Percentiles rank a stretch among this genome's conserved stretches.
These are phyloP conservation scores for Pythium sukuiense DNA, from an alignment of 352 stramenopile genomes.

Conservation along the genomic window DNA sequence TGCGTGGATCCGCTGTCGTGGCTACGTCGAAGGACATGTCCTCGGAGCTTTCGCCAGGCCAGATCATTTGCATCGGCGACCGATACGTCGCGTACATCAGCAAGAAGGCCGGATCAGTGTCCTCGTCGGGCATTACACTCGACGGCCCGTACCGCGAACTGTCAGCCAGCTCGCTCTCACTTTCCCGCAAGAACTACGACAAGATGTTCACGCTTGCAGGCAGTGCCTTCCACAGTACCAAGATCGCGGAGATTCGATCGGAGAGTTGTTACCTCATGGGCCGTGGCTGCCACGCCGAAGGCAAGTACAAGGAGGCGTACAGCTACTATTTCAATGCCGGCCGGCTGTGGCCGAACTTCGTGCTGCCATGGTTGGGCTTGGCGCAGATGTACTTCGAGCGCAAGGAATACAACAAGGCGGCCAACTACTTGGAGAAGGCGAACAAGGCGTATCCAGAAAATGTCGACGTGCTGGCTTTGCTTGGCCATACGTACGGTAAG, in stretches of 20 bases:
- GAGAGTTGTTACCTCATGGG: slow-evolving; percentile 97
- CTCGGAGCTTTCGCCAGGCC: slow-evolving; percentile 84
- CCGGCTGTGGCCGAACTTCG: slow-evolving; percentile 84
- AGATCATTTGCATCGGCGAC: slow-evolving; percentile 93
- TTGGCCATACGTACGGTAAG: slow-evolving; percentile 82
- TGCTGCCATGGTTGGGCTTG: slow-evolving; percentile 82
- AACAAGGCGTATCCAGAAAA: slow-evolving; percentile 90
- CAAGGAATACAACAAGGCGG: slow-evolving; percentile 81
- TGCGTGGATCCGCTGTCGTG: slow-evolving; percentile 85
- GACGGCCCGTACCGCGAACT: slow-evolving; percentile 83
- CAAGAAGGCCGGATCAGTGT: slow-evolving; percentile 59
- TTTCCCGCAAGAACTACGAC: slow-evolving; percentile 88
- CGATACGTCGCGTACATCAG: slow-evolving; percentile 91
- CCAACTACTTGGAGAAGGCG: slow-evolving; percentile 85
- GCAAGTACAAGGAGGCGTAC: slow-evolving; percentile 95
- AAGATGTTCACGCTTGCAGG: slow-evolving; percentile 90
- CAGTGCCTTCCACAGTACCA: slow-evolving; percentile 88
- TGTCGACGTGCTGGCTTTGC: slow-evolving; percentile 78
- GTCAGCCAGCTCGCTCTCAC: slow-evolving; percentile 53
- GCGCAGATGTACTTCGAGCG: slow-evolving; percentile 91
- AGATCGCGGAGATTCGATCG: slow-evolving; percentile 91
- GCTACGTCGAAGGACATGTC: slow-evolving; percentile 87
- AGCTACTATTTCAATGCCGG: slow-evolving; percentile 96
- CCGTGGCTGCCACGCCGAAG: slow-evolving; percentile 92
- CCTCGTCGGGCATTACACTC: slow-evolving; percentile 61